Evolutionary conservation across 306 rosid genomes (phyloP), one percentile per base, ranked within the genome.

Genomic region (Glycyrrhiza uralensis): DNA sequence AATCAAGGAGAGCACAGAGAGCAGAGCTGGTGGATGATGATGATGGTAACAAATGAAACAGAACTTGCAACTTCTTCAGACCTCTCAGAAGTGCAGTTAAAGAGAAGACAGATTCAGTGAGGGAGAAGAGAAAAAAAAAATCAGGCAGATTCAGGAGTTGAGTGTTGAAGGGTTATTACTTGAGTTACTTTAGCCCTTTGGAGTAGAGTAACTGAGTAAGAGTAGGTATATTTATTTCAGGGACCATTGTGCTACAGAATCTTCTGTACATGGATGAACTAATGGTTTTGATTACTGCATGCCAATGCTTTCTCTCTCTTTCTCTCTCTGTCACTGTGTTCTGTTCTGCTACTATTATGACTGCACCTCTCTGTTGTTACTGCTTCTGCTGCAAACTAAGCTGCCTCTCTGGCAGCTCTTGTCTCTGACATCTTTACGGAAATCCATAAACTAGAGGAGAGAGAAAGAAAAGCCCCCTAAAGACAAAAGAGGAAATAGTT

Each of bases 341-440:
- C 82, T 82, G 80, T 36, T 7, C 71, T 77, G 75, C 74, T n/a
- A n/a, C n/a, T 88, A 82, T 87, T 81, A 85, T 89, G 92, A 86
- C 96, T 87, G 96, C 87, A 87, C 90, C 85, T 84, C 95, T 82
- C 90, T 83, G 87, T 32, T 74, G 82, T 79, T 81, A 76, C 89
- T 85, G 96, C 75, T 39, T 58, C 92, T 85, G 92, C 65, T 83
- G 84, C 82, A 76, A 74, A n/a, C n/a, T n/a, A n/a, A n/a, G n/a
- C 85, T 82, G 94, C 79, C 61, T 59, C 75, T 82, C 76, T 85
- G 82, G 84, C 98, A 89, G 79, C 84, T 81, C 94, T 68, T 86
- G 97, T 89, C 88, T 87, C 97, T 94, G 97, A 91, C 93, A 91
- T 49, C 87, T 86, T 83, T 83, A 87, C 94, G 86, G 94, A 91